Evolutionary conservation across 192 early-diverging fungal species (phyloP).

Genomic region (Chytriomyces sp.): DNA sequence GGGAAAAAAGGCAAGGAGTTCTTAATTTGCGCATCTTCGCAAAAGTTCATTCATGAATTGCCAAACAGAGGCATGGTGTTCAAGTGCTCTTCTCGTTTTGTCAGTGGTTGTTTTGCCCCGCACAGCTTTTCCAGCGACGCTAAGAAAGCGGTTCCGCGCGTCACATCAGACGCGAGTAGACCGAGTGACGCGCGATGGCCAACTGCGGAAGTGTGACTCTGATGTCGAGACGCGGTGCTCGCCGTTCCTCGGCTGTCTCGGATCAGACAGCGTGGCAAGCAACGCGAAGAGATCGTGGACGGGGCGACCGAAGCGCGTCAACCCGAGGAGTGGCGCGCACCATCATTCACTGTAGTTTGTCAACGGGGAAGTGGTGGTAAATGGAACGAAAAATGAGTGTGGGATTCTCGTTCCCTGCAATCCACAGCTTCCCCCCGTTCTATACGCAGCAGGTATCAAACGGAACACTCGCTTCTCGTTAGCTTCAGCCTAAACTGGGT

Average conservation of each 20-base stretch:
- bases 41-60: too few species aligned
- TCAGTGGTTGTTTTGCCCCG: too few species aligned
- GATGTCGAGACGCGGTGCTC: background rate
- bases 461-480: background rate
- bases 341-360: background rate
- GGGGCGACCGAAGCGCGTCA: background rate
- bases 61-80: too few species aligned
- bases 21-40: too few species aligned
- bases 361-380: background rate
- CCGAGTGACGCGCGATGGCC: too few species aligned
- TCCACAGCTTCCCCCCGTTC: conserved; percentile 90
- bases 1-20: too few species aligned
- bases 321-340: background rate
- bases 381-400: conserved; percentile 1
- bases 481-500: background rate
- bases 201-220: too few species aligned
- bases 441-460: conserved; percentile 72
- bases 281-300: background rate
- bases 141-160: too few species aligned
- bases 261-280: background rate
- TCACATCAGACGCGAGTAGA: too few species aligned
- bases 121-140: too few species aligned
- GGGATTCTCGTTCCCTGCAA: conserved; percentile 75
- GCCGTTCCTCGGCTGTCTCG: background rate
- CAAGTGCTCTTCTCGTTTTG: too few species aligned